Percentiles rank a stretch among this genome's conserved stretches.
Conservation (phyloP, 176 grass and related monocot species). For the Raddia guianensis region DNA sequence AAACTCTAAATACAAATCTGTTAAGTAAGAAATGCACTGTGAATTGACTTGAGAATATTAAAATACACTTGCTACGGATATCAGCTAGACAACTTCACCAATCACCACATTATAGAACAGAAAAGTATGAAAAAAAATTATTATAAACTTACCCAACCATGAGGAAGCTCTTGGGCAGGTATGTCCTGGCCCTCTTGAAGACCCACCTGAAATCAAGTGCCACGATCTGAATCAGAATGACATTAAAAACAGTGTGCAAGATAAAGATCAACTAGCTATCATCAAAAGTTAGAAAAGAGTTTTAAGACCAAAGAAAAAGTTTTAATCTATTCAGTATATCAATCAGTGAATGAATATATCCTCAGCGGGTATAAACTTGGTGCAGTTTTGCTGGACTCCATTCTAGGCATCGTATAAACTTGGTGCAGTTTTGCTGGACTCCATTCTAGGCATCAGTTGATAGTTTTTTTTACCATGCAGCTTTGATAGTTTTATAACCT, state of each 20-base stretch:
- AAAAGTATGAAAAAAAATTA: constrained; percentile 24
- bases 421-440: not conserved
- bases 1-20: not conserved
- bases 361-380: not conserved
- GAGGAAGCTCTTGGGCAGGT: constrained; percentile 52
- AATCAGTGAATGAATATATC: not conserved
- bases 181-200: constrained; percentile 42
- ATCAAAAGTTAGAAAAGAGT: constrained; percentile 18
- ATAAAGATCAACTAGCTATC: constrained; percentile 26
- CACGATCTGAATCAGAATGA: constrained; percentile 2
- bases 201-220: constrained; percentile 53
- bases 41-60: constrained; percentile 21
- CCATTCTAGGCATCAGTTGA: constrained; percentile 6
- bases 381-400: not conserved
- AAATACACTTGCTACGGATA: constrained; percentile 6
- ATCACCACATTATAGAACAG: constrained; percentile 7
- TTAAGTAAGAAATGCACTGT: constrained; percentile 21
- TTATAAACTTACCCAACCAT: constrained; percentile 73
- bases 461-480: not conserved
- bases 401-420: constrained; percentile 11
- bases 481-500: constrained; percentile 18
- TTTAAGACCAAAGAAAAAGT: constrained; percentile 9
- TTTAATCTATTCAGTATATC: not conserved
- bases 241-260: not conserved
- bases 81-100: constrained; percentile 30